Evolutionary conservation across 495 filamentous ascomycete genomes (phyloP), one percentile per base, ranked within the genome.

Genomic region (Penicillium coprophilum): DNA sequence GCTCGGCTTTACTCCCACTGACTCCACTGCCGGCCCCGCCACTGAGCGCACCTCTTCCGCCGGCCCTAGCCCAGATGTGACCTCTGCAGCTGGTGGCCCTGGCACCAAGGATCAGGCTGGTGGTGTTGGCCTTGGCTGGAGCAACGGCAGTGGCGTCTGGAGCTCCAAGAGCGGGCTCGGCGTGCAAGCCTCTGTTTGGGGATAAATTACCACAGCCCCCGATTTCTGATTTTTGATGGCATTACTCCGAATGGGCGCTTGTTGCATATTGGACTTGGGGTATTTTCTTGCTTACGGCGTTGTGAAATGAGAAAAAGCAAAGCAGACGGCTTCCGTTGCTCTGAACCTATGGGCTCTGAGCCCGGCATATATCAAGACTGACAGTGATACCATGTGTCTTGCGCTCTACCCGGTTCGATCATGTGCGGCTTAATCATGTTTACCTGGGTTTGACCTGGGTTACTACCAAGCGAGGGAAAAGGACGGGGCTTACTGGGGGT

Each of bases 131-230:
- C 71, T 81, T 27, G 87, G 87, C 57, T 92, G 89, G 89, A 85
- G 87, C 53, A 84, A 77, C 60, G 80, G 85, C 56, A 82, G 84
- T 39, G 87, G 83, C 28, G 87, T 89, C 54, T 91, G 89, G 88
- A 87, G 87, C 40, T 85, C 78, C 53, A 90, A 88, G 74, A 82
- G 80, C 43, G 82, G 81, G 27, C 77, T 89, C 30, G 84, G 86
- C 47, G 85, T 86, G 48, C 87, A 89, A 63, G 87, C 87, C 43
- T 89, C 87, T 46, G 88, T 90, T 56, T 91, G 87, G 88, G 87
- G 87, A 58, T 91, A 82, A 79, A 57, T 5, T 19, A 12, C 9
- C 12, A 30, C 23, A n/a, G 8, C 15, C 12, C 23, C 6, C 11
- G 10, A 21, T 32, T 19, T 46, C n/a, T 46, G 23, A n/a, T 46